Evolutionary conservation across 2,329 filamentous ascomycete genomes (phyloP), one percentile per base, ranked within the genome.

Genomic region (Clonostachys chloroleuca): DNA sequence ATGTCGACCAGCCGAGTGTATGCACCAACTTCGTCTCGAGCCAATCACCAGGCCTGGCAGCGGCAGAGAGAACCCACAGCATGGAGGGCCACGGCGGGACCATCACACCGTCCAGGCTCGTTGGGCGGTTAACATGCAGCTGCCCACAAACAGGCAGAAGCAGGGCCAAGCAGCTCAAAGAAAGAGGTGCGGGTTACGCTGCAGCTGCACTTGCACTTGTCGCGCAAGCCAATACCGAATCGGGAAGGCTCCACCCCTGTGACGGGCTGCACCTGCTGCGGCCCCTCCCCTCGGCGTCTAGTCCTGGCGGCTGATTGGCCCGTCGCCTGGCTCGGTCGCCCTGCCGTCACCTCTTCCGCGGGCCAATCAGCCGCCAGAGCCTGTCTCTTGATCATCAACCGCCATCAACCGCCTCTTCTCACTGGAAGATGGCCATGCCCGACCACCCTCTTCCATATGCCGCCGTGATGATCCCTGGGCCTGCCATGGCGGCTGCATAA

Each of bases 271-370:
- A 30, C 24, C 24, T 30, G 24, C 24, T 30, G 24, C 24, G 24
- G 24, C 24, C 16, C 24, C 18, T n/a, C 30, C 30, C 34, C 35
- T 41, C 16, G 47, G 47, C 47, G 47, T 48, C 47, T 48, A 48
- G 41, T 41, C 14, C n/a, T 24, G 9, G 13, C 20, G n/a, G 20
- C 6, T 24, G 37, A 48, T 48, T 48, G 47, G 47, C 37, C 30
- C 3, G 37, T 35, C 18, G 47, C 36, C 43, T 44, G 43, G 34
- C 43, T 44, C 43, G 43, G 43, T 34, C 37, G 37, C 43, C 43
- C 35, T n/a, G 13, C 16, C 18, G 37, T 24, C 30, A 36, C 39
- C 45, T 24, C 39, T 12, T 14, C 39, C 37, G 6, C 12, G 16
- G 10, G 30, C 37, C 44, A 44, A 44, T 44, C 33, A 44, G 24